phyloP scores from a whole-genome alignment of 352 stramenopile genomes.

The Globisporangium alternatum region DNA sequence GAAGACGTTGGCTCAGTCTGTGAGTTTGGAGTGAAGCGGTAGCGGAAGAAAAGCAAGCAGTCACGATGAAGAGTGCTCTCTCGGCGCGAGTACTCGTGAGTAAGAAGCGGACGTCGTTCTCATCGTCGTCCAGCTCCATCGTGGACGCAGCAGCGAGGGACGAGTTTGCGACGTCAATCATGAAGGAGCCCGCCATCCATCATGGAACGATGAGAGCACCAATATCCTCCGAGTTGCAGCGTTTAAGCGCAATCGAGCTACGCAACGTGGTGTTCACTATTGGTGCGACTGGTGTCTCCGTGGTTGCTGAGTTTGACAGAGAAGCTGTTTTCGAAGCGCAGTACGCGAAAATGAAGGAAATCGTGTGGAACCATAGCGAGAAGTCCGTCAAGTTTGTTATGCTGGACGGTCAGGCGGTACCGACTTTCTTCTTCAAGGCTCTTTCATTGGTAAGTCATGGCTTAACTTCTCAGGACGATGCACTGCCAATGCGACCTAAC shows the following conservation, averaged over 20 bases:
- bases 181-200: slow-evolving; percentile 36
- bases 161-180: not conserved
- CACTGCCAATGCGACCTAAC: not conserved
- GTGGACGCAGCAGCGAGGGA: slow-evolving; percentile 4
- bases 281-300: slow-evolving; percentile 33
- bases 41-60: not conserved
- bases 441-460: slow-evolving; percentile 26
- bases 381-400: slow-evolving; percentile 49
- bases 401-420: slow-evolving; percentile 27
- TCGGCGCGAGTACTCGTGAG: slow-evolving; percentile 4
- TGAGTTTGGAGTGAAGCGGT: not conserved
- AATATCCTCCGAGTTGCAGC: slow-evolving; percentile 1
- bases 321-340: slow-evolving; percentile 40
- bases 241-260: not conserved
- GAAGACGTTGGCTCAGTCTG: not conserved
- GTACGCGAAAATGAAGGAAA: slow-evolving; percentile 47
- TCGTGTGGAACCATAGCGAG: slow-evolving; percentile 67
- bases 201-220: slow-evolving; percentile 41
- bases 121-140: slow-evolving; percentile 19
- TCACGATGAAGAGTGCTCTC: slow-evolving; percentile 17
- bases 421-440: slow-evolving; percentile 41
- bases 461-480: not conserved
- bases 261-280: slow-evolving; percentile 51
- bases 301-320: slow-evolving; percentile 30
- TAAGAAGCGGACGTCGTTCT: slow-evolving; percentile 18